These are phyloP conservation scores for Arachnomyces sp. DNA, from an alignment of 2,329 filamentous ascomycete species.

Conservation along the genomic window DNA sequence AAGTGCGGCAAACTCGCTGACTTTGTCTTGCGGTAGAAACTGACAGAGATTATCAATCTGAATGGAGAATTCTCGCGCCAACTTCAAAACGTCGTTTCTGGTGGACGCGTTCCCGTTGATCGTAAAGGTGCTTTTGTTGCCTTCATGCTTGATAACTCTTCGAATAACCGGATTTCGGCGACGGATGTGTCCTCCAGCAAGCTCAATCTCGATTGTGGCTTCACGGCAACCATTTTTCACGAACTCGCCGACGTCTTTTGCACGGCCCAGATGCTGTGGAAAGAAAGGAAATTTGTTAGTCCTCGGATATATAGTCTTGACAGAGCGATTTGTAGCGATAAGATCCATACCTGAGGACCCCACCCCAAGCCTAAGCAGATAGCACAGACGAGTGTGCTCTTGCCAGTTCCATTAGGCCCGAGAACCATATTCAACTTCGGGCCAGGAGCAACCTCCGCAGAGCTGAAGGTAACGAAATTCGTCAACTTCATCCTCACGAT, in stretches of 20 bases:
- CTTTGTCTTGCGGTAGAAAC: constrained; percentile 90
- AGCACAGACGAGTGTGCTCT: constrained; percentile 93
- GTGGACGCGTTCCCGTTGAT: constrained; percentile 58
- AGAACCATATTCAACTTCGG: constrained; percentile 98
- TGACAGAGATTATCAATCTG: constrained; percentile 98
- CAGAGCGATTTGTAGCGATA: neutral
- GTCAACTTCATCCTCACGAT: constrained; percentile 78
- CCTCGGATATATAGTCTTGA: neutral
- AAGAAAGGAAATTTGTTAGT: constrained; percentile 2
- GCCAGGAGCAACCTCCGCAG: constrained; percentile 82
- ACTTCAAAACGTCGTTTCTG: constrained; percentile 56
- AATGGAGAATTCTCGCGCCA: constrained; percentile 69
- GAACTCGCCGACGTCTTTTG: constrained; percentile 76
- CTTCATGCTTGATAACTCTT: constrained; percentile 69
- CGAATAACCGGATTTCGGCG: constrained; percentile 62
- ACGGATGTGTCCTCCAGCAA: constrained; percentile 53
- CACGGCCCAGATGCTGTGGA: constrained; percentile 65
- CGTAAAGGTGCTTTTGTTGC: constrained; percentile 71
- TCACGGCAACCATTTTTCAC: constrained; percentile 78
- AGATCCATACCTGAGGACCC: constrained; percentile 49
- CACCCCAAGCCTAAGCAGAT: constrained; percentile 90
- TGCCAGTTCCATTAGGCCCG: constrained; percentile 95
- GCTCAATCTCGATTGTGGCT: constrained; percentile 83
- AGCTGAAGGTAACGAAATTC: constrained; percentile 92
- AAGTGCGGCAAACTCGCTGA: constrained; percentile 84